These are phyloP conservation scores for Aspergillus candidus DNA, from an alignment of 2,329 filamentous ascomycete species.

Conservation along the genomic window DNA sequence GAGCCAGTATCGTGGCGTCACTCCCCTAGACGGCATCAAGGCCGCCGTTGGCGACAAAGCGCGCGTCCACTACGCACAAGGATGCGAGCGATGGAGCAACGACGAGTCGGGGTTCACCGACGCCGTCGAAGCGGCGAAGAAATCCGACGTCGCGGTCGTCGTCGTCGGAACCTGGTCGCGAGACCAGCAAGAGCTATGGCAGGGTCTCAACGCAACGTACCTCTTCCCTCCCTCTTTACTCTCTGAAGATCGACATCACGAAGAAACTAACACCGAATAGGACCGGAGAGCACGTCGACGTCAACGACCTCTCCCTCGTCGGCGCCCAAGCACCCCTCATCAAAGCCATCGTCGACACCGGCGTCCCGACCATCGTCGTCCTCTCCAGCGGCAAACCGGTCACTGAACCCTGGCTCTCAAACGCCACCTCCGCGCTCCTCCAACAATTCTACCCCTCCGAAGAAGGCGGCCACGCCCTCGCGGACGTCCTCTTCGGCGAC, in stretches of 20 bases:
- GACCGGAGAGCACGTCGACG: conserved; percentile 68
- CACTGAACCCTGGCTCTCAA: conserved; percentile 66
- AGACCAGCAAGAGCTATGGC: conserved; percentile 66
- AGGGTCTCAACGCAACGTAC: conserved; percentile 60
- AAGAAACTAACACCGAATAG: conserved; percentile 8
- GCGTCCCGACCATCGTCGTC: conserved; percentile 62
- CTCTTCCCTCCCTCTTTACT: neutral
- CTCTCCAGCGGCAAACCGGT: conserved; percentile 66
- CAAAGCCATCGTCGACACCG: conserved; percentile 60
- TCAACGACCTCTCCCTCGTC: conserved; percentile 58
- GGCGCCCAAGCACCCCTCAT: conserved; percentile 64
- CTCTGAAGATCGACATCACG: neutral
- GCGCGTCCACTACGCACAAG: conserved; percentile 60
- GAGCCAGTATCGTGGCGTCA: conserved; percentile 60
- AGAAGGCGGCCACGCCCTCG: conserved; percentile 60
- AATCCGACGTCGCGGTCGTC: conserved; percentile 65
- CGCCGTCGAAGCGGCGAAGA: conserved; percentile 59
- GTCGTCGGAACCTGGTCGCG: conserved; percentile 70
- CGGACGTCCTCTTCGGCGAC: conserved; percentile 59
- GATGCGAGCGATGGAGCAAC: conserved; percentile 66
- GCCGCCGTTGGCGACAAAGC: conserved; percentile 52
- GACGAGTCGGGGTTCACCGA: conserved; percentile 62
- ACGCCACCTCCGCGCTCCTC: conserved; percentile 57
- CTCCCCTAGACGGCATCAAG: conserved; percentile 63
- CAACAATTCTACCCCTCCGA: conserved; percentile 72